Evolutionary conservation across 1,284 basidiomycete genomes (phyloP), one percentile per base, ranked within the genome.

Genomic region (Ustilago loliicola): DNA sequence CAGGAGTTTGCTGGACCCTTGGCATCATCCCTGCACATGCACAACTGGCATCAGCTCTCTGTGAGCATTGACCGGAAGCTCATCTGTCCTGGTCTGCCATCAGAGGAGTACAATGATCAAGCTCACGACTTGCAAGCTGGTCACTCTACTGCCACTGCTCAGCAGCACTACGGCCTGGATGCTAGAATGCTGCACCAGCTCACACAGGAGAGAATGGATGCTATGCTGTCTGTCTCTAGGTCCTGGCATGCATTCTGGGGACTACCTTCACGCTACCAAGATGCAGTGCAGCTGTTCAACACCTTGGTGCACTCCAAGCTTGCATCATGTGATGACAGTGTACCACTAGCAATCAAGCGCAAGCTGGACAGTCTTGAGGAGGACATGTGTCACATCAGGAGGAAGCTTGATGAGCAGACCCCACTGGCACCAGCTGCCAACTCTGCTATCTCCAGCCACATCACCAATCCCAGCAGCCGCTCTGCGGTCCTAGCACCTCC

Each of bases 161-260:
- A 34, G 5, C 51, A 53, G 30, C 51, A 53, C 30, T 53, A 53
- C 11, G 51, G 51, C n/a, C 51, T 53, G 4, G 51, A 53, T 21
- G 19, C 10, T 2, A 34, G 51, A 19, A 53, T 53, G 51, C 51
- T 53, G 3, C 30, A n/a, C n/a, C 30, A 53, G 30, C 51, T 53
- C 3, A 53, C 13, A n/a, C 51, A 53, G 30, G 29, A 53, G 17
- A 32, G 27, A 5, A 30, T 51, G 50, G 21, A 19, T 27, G 6
- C 25, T 27, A 29, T 51, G 36, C 36, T 38, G 7, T 8, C 13
- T 8, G 36, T 38, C 36, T 38, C 36, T 15, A 38, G 15, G 36
- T 17, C 6, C 8, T 51, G 50, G 50, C 50, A 51, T 29, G 27
- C 27, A 19, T 51, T 51, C 27, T 51, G 25, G 50, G 17, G 10